Evolutionary conservation across 2,329 filamentous ascomycete genomes (phyloP), one percentile per base, ranked within the genome.

Genomic region (Ceratocystis papillata): DNA sequence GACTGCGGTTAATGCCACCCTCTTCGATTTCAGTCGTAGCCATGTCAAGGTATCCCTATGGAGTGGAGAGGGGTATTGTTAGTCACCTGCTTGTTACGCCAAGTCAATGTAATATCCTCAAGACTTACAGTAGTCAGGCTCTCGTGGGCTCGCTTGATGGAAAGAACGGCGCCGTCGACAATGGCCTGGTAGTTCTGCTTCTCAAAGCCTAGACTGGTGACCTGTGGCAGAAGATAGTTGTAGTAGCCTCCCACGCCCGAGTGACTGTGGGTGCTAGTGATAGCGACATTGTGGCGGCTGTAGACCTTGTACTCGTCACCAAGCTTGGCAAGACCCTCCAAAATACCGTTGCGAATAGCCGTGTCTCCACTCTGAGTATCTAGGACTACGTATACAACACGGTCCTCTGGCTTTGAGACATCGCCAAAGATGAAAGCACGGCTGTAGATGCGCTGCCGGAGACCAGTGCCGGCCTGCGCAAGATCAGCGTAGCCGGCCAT

Each of bases 251-350:
- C 92, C 0, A 92, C 91, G 0, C 90, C 91, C 20, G 90, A 87
- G 76, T 96, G 92, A 1, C 89, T 93, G 73, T 96, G 92, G 0
- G 92, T 96, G 44, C 90, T 92, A 1, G 89, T 94, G 20, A 96
- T 82, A n/a, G 92, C 92, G 20, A 96, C 77, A 70, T 95, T 96
- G 70, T 87, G 81, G 71, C 88, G 83, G 60, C 82, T 84, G 74
- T 96, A 95, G 65, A 88, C 77, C 17, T 84, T 78, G 73, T 92
- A 96, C 3, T 88, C 85, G 5, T 79, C 76, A 0, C 90, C 91
- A 22, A 95, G 76, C 0, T 77, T 78, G 46, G 80, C 79, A 12
- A 96, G 77, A 0, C 83, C 87, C 64, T 90, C 80, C 12, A 96
- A 77, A 67, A 96, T 89, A 30, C 90, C 91, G 75, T 93, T 85